These are phyloP conservation scores for Leishmania guyanensis DNA, from an alignment of 208 protist species.

Conservation along the genomic window DNA sequence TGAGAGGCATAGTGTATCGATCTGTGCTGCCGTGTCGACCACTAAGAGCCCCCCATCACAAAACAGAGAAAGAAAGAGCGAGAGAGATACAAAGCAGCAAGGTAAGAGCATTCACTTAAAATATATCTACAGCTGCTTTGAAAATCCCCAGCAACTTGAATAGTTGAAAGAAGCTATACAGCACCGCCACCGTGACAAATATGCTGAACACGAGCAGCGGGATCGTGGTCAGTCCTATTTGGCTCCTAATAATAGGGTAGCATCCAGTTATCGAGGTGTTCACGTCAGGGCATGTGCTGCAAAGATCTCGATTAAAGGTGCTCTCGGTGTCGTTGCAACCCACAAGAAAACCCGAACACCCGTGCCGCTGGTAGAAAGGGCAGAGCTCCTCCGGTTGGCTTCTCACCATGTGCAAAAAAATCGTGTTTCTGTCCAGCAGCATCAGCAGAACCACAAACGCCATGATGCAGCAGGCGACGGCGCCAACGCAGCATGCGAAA, in stretches of 20 bases:
- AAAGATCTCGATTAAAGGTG: neutral
- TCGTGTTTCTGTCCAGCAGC: neutral
- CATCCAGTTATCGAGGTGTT: neutral
- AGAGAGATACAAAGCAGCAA: constrained; percentile 2
- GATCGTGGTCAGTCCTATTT: neutral
- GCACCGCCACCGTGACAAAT: constrained; percentile 6
- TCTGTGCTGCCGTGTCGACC: neutral
- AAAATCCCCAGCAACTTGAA: constrained; percentile 8
- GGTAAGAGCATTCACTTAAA: neutral
- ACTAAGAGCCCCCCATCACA: neutral
- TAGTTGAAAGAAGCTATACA: constrained; percentile 10
- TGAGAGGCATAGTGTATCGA: neutral
- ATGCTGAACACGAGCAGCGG: constrained; percentile 21
- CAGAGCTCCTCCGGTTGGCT: neutral
- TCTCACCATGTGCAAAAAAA: constrained; percentile 3
- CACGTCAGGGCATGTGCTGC: neutral
- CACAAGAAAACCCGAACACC: constrained; percentile 2
- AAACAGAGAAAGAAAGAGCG: neutral
- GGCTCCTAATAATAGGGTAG: constrained; percentile 1
- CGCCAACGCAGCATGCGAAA: constrained; percentile 1
- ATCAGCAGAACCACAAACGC: neutral
- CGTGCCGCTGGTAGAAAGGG: neutral
- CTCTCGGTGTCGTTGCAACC: neutral
- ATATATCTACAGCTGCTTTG: neutral
- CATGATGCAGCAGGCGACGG: constrained; percentile 24